Evolutionary conservation across 73 alveolate genomes (phyloP), one percentile per base, ranked within the genome.

Genomic region (Tetrahymena elliotti): DNA sequence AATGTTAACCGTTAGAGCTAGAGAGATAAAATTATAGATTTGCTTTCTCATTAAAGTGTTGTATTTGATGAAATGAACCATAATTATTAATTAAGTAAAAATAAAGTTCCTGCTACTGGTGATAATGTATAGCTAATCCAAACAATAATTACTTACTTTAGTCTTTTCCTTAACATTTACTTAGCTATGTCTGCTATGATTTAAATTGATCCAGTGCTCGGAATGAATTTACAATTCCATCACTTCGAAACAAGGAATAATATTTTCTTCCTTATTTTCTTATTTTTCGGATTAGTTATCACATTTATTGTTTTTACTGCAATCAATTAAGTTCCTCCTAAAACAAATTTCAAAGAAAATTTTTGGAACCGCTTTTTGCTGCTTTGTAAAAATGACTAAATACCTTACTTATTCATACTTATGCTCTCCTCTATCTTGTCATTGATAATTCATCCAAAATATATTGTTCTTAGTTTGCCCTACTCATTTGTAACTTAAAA

Each of bases 21-120:
- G 47, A 94, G 96, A 94, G 96, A 94, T 24, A 94, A 94, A 52
- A 94, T 94, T 27, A 47, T 38, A n/a, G 96, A 94, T 35, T 94
- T 94, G 33, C 37, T 94, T 34, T 82, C 52, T 33, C 35, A 41
- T 47, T 39, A 93, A 20, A 94, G 38, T 20, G 20, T 40, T 35
- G 93, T 94, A 3, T 92, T 68, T 53, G 24, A 93, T 40, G 96
- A 94, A 93, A 84, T 94, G 41, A 33, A 84, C 52, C 93, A 94
- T 88, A 84, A 94, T 88, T 94, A 84, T 88, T 53, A 94, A 88
- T 47, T 94, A 41, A 94, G 95, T 16, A 41, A 88, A 35, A 38
- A 53, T 36, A 52, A 94, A 39, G 35, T 94, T 24, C 96, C 96
- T 7, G 92, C 93, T 8, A 94, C 95, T 18, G 52, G 84, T 34